Percentiles rank a stretch among this genome's conserved stretches.
phyloP scores from a whole-genome alignment of 192 early-diverging fungal species.

The Coemansia sp. region DNA sequence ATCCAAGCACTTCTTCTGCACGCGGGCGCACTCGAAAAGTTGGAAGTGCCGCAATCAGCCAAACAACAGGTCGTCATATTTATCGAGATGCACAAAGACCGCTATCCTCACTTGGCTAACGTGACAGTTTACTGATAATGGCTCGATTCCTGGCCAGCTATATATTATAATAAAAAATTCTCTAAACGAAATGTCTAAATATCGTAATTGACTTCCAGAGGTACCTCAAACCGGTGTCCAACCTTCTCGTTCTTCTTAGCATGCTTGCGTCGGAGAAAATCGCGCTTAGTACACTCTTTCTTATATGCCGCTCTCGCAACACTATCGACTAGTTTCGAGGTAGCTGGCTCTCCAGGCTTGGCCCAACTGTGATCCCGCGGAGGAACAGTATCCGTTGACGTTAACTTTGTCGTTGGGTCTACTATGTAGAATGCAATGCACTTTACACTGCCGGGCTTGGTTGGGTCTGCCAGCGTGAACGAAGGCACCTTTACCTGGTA shows the following conservation, averaged over 20 bases:
- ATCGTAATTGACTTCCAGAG: background rate
- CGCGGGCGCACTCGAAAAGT: background rate
- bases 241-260: background rate
- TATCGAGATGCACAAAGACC: background rate
- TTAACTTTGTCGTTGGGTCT: background rate
- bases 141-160: background rate
- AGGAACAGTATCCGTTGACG: background rate
- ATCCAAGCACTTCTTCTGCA: background rate
- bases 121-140: background rate
- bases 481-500: background rate
- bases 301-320: background rate
- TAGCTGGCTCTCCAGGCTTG: background rate
- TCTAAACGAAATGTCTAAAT: background rate
- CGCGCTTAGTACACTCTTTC: background rate
- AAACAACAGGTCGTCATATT: background rate
- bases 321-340: background rate
- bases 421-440: background rate
- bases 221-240: background rate
- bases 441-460: background rate
- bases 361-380: background rate
- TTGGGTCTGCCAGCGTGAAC: background rate
- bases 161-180: background rate
- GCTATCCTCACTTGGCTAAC: background rate
- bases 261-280: background rate
- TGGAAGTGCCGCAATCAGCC: too few relatives aligned